Evolutionary conservation across 1,284 basidiomycete species (phyloP).

Genomic region (Polyporus tsugae): DNA sequence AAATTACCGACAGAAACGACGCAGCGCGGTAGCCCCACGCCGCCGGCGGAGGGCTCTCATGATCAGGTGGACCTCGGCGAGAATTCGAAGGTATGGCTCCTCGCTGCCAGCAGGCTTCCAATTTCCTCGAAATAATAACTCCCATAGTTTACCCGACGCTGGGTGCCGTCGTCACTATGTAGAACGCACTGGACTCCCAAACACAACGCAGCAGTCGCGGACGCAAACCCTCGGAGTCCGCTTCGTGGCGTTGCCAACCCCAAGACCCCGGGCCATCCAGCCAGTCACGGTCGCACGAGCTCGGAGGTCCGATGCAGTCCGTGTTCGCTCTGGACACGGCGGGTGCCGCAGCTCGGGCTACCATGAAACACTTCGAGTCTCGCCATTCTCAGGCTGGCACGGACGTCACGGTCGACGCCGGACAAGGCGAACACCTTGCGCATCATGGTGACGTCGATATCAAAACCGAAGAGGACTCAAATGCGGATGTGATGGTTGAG

Average conservation of each 20-base stretch:
- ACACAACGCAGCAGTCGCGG: not conserved
- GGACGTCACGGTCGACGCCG: not conserved
- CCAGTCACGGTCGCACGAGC: not conserved
- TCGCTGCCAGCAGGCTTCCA: too few species aligned
- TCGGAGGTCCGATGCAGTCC: not conserved
- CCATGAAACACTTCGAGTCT: not conserved
- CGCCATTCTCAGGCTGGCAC: not conserved
- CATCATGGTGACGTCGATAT: not conserved
- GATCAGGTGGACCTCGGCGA: not conserved
- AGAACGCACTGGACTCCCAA: not conserved
- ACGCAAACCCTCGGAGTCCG: not conserved
- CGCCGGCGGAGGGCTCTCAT: not conserved
- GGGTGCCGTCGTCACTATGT: too few species aligned
- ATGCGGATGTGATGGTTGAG: not conserved
- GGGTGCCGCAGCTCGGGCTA: not conserved
- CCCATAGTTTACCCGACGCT: too few species aligned
- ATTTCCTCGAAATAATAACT: too few species aligned
- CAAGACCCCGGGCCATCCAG: not conserved
- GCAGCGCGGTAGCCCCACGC: not conserved
- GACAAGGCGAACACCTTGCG: not conserved
- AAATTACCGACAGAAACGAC: not conserved
- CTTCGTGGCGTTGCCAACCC: not conserved
- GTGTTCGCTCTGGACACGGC: constrained; percentile 1
- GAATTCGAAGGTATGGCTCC: too few species aligned
- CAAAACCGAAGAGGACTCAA: not conserved